Evolutionary conservation across 2,329 filamentous ascomycete species (phyloP), one percentile per base, ranked within the genome.

Genomic region (Cladosporium colombiae): DNA sequence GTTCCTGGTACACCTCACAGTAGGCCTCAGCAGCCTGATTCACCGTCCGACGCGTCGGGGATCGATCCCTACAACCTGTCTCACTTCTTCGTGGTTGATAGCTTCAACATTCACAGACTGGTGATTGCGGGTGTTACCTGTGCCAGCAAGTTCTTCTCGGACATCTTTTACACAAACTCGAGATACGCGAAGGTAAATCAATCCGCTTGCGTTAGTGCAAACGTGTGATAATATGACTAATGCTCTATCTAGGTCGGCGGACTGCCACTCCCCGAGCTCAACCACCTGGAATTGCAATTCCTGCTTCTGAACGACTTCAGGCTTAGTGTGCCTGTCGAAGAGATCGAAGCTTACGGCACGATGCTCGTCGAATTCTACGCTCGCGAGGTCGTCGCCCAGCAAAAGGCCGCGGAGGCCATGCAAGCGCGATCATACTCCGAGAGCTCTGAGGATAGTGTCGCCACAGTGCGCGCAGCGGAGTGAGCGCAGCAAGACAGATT

Each of bases 301-400:
- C 84, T 99, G 5, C 84, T 97, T 2, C 84, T 99, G 33, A 99
- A 99, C 79, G 95, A 98, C 77, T 99, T 99, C 78, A 89, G 94
- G 66, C 88, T 99, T 18, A 92, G 92, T 2, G 90, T 99, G 11
- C 91, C 94, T 0, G 90, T 98, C 16, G 95, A 98, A 80, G 94
- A 98, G 74, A 86, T 99, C 66, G 95, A 99, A 78, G 92, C 93
- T 0, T 99, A 99, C 73, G 95, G 93, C 5, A 99, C 95, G 0
- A 98, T 98, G 94, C 84, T 99, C 14, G 95, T 99, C 18, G 94
- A 98, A 75, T 99, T 98, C 75, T 99, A 98, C 75, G 94, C 93
- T 0, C 86, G 94, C 63, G 95, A 99, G 77, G 89, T 97, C 18
- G 86, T 97, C 29, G 83, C 87, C 29, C 88, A 90, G 72, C 81